phyloP scores from a whole-genome alignment of 2,329 filamentous ascomycete genomes.

The Thermoascus crustaceus region DNA sequence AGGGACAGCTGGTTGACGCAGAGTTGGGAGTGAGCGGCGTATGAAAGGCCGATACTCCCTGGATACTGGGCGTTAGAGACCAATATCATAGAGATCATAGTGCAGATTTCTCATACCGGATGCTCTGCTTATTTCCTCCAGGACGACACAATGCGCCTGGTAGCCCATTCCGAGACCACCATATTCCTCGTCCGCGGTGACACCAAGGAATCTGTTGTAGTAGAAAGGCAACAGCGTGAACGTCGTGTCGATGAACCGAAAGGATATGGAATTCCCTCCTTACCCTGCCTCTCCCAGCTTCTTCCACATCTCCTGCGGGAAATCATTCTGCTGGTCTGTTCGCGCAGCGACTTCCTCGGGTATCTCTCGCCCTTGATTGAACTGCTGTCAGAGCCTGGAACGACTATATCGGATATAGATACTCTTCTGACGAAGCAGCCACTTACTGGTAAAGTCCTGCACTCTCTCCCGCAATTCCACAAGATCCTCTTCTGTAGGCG shows the following conservation, averaged over 20 bases:
- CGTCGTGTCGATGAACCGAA: not conserved
- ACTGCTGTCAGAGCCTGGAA: not conserved
- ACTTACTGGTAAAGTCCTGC: constrained; percentile 67
- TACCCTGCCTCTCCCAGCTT: constrained; percentile 81
- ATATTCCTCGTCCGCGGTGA: constrained; percentile 87
- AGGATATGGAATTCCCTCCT: not conserved
- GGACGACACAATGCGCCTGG: constrained; percentile 88
- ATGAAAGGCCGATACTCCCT: constrained; percentile 62
- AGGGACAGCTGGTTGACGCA: constrained; percentile 95
- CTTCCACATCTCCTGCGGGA: constrained; percentile 85
- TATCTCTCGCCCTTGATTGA: constrained; percentile 62
- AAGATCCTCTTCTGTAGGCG: constrained; percentile 64
- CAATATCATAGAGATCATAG: not conserved
- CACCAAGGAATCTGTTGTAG: constrained; percentile 65
- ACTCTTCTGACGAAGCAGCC: too few relatives aligned
- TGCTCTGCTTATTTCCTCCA: constrained; percentile 89
- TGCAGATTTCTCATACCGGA: constrained; percentile 46
- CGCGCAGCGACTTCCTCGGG: constrained; percentile 69
- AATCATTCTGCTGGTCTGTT: constrained; percentile 81
- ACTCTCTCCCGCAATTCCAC: constrained; percentile 74
- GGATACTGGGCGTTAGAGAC: not conserved
- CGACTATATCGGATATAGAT: not conserved
- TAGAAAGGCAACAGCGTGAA: not conserved
- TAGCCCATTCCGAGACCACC: constrained; percentile 89
- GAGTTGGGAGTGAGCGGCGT: constrained; percentile 90